Percentiles rank a stretch among this genome's conserved stretches.
Conservation (phyloP, 805 yeast species). For the Teunomyces funiuensis region DNA sequence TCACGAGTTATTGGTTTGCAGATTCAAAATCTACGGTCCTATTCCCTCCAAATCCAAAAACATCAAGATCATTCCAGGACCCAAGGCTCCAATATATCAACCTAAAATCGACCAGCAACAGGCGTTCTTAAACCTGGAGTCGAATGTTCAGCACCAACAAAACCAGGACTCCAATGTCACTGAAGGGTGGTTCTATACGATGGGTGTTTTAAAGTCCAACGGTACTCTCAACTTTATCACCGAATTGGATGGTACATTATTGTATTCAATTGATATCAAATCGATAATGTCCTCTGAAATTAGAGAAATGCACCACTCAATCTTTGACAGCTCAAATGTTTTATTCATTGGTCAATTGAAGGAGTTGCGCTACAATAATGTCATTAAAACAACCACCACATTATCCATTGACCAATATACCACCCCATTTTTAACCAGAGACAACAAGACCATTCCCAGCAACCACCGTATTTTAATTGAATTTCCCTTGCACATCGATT, state of each 20-base stretch:
- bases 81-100: conserved; percentile 36
- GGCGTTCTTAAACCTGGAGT: background rate
- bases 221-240: conserved; percentile 61
- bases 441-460: conserved; percentile 32
- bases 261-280: conserved; percentile 59
- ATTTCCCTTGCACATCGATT: conserved; percentile 65
- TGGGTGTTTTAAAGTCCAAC: conserved; percentile 66
- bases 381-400: conserved; percentile 31
- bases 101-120: conserved; percentile 12
- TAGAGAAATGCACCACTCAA: conserved; percentile 60
- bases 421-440: conserved; percentile 31
- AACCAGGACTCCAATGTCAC: conserved; percentile 15
- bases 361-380: conserved; percentile 49
- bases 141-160: conserved; percentile 5
- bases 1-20: conserved; percentile 54
- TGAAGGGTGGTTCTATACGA: conserved; percentile 72
- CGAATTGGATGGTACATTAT: conserved; percentile 61
- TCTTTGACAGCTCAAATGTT: conserved; percentile 58
- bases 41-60: conserved; percentile 42
- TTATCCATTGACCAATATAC: conserved; percentile 20
- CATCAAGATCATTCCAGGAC: conserved; percentile 36
- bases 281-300: conserved; percentile 58
- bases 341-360: conserved; percentile 58
- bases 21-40: conserved; percentile 68
- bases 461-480: conserved; percentile 51